Conservation (phyloP, 1,284 basidiomycete genomes). For the Ustilago nuda region DNA sequence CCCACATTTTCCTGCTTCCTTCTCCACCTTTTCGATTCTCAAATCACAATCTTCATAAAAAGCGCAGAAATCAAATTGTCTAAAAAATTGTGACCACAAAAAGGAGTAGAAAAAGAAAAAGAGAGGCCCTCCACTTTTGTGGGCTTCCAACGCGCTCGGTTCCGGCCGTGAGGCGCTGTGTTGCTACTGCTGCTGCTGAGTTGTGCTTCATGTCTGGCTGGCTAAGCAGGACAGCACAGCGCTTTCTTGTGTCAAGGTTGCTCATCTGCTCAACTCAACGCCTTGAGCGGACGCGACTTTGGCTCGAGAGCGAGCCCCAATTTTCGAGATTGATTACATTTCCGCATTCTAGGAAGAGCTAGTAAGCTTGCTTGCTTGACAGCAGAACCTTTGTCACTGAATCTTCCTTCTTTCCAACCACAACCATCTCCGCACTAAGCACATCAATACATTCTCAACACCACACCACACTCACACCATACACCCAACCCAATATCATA, state of each 20-base stretch:
- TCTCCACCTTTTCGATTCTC: slow-evolving; percentile 1
- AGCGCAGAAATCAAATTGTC: slow-evolving; percentile 3
- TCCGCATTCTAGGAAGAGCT: slow-evolving; percentile 6
- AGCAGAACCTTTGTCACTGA: not conserved
- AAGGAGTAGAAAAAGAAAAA: slow-evolving; percentile 1
- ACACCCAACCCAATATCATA: not conserved
- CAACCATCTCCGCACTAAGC: slow-evolving; percentile 1
- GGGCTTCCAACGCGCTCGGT: slow-evolving; percentile 9
- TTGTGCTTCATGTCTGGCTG: not conserved
- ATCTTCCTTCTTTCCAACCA: slow-evolving; percentile 19
- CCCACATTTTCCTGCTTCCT: slow-evolving; percentile 4
- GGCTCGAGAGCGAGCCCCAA: slow-evolving; percentile 2
- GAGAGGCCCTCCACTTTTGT: slow-evolving; percentile 5
- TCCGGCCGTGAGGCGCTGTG: slow-evolving; percentile 7
- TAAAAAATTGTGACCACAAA: slow-evolving; percentile 9
- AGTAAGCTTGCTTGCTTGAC: slow-evolving; percentile 9
- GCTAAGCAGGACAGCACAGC: slow-evolving; percentile 3
- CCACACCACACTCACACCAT: not conserved
- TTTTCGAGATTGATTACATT: not conserved
- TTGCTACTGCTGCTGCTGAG: slow-evolving; percentile 2
- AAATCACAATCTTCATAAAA: not conserved
- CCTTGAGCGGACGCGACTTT: slow-evolving; percentile 8
- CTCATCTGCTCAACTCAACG: slow-evolving; percentile 1
- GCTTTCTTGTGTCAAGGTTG: slow-evolving; percentile 7
- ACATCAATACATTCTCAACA: not conserved